Conservation (phyloP, 2,329 filamentous ascomycete genomes). For the Claviceps humidiphila region DNA sequence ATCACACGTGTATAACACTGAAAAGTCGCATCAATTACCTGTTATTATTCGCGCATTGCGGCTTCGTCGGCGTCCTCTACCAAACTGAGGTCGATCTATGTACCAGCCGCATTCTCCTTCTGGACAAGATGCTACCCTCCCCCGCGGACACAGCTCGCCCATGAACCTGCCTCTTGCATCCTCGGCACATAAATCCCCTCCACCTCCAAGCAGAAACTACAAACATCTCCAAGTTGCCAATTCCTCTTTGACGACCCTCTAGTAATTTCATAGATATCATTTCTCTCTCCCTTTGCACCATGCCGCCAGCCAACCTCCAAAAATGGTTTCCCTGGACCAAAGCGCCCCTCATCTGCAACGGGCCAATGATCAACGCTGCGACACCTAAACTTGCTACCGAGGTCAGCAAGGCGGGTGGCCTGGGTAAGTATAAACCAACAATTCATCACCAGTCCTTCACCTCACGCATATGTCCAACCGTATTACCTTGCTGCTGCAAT, state of each 20-base stretch:
- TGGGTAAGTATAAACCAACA: slow-evolving; percentile 15
- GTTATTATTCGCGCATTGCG: too few relatives aligned
- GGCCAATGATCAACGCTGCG: slow-evolving; percentile 23
- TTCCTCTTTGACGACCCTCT: too few relatives aligned
- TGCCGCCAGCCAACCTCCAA: slow-evolving; percentile 14
- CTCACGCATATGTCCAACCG: too few relatives aligned
- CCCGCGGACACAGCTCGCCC: not conserved
- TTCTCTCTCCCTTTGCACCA: slow-evolving; percentile 4
- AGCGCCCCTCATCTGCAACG: slow-evolving; percentile 21
- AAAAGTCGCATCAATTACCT: not conserved
- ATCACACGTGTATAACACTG: not conserved
- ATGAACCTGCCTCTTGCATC: not conserved
- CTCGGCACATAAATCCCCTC: too few relatives aligned
- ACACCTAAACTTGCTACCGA: slow-evolving; percentile 22
- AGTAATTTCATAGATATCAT: too few relatives aligned
- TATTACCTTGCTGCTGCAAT: too few relatives aligned
- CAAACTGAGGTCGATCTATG: too few relatives aligned
- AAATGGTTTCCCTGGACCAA: slow-evolving; percentile 18
- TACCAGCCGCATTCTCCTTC: too few relatives aligned
- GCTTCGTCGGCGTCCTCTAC: too few relatives aligned
- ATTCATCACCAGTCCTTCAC: too few relatives aligned
- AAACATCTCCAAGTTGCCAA: too few relatives aligned
- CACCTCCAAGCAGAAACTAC: too few relatives aligned
- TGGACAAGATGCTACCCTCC: not conserved
- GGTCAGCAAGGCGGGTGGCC: slow-evolving; percentile 24